Evolutionary conservation across 805 yeast species (phyloP).

Genomic region (Sugiyamaella marilandica): DNA sequence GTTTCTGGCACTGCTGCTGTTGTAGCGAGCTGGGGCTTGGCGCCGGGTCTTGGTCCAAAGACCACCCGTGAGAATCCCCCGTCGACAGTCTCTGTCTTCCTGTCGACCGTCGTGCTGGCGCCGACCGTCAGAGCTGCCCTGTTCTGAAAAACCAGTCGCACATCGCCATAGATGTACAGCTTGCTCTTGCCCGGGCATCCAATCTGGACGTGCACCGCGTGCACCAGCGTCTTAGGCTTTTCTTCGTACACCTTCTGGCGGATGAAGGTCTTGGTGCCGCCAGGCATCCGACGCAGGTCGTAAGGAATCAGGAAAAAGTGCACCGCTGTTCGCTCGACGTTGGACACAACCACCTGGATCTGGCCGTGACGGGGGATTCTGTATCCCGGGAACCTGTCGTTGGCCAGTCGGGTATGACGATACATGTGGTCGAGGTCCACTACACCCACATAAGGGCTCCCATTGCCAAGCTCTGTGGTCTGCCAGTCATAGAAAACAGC

Average conservation of each 20-base stretch:
- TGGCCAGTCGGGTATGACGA: background rate
- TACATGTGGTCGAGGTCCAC: slow-evolving; percentile 18
- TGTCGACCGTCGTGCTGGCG: background rate
- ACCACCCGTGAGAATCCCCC: slow-evolving; percentile 1
- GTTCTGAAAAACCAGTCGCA: slow-evolving; percentile 32
- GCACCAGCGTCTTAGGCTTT: slow-evolving; percentile 19
- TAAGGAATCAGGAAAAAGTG: slow-evolving; percentile 32
- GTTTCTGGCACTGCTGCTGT: no score
- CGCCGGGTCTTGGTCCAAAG: background rate
- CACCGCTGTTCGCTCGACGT: slow-evolving; percentile 31
- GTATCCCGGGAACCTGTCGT: slow-evolving; percentile 24
- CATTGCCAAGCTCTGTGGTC: slow-evolving; percentile 12
- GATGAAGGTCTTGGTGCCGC: slow-evolving; percentile 30
- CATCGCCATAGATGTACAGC: slow-evolving; percentile 26
- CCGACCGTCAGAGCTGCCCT: slow-evolving; percentile 6
- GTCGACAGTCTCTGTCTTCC: slow-evolving; percentile 1
- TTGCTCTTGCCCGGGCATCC: slow-evolving; percentile 23
- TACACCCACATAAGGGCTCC: slow-evolving; percentile 29
- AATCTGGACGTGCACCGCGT: slow-evolving; percentile 31
- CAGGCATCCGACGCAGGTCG: slow-evolving; percentile 29
- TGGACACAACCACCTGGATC: slow-evolving; percentile 32
- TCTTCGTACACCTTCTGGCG: slow-evolving; percentile 27
- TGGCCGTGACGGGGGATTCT: slow-evolving; percentile 32
- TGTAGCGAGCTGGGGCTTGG: background rate
- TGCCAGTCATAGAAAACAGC: slow-evolving; percentile 31